Evolutionary conservation across 768 basidiomycete genomes (phyloP).

Genomic region (Lactarius vividus): DNA sequence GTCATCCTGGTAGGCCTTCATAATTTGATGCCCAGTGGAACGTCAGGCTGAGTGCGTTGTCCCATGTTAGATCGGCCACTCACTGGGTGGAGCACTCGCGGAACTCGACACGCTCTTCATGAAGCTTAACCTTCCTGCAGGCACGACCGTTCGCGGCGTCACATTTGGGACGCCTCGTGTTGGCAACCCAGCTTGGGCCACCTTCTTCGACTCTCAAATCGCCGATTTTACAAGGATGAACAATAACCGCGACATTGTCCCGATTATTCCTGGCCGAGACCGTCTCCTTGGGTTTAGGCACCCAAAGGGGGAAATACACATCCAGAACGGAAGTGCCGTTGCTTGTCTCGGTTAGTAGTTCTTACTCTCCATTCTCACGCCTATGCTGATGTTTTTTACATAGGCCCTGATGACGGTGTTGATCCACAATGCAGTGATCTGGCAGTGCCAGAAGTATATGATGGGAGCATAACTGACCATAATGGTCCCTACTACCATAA

Average conservation of each 20-base stretch:
- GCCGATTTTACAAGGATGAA: constrained; percentile 25
- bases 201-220: constrained; percentile 21
- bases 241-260: constrained; percentile 21
- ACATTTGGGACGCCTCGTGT: constrained; percentile 28
- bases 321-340: constrained; percentile 11
- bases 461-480: constrained; percentile 46
- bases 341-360: constrained; percentile 15
- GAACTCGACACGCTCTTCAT: constrained; percentile 26
- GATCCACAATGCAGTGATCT: constrained; percentile 52
- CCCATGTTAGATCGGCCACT: constrained; percentile 14
- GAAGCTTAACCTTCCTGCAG: constrained; percentile 26
- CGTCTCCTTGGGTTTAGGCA: constrained; percentile 22
- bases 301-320: constrained; percentile 22
- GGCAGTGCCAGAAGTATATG: constrained; percentile 49
- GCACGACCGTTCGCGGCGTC: constrained; percentile 22
- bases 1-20: constrained; percentile 21
- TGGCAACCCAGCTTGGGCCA: constrained; percentile 17
- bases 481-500: constrained; percentile 52
- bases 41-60: neutral
- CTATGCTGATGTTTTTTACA: neutral
- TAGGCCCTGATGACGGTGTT: constrained; percentile 49
- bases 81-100: constrained; percentile 26
- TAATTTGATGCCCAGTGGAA: neutral
- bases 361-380: neutral
- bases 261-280: constrained; percentile 23